Evolutionary conservation across 805 yeast species (phyloP), one percentile per base, ranked within the genome.

Genomic region (Candida nitratophila): DNA sequence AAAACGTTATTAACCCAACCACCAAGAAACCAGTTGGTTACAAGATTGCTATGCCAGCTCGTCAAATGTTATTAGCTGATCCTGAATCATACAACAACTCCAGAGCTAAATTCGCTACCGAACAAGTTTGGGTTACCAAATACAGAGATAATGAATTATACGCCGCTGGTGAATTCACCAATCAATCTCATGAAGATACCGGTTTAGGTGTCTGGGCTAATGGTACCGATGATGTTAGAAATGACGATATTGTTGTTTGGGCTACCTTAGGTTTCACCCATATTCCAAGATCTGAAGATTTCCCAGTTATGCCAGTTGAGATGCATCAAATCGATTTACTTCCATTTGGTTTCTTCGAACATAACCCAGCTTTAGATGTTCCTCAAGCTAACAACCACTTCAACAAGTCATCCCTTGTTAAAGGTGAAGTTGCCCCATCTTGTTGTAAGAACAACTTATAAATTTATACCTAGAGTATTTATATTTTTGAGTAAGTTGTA

Each of bases 241-340:
- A 84, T 63, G 81, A 81, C 17, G 90, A 85, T 54, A 61, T 79
- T 46, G 88, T 85, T 47, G 82, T 85, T 37, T 85, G 91, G 90
- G 84, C 86, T 50, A 84, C 93, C 39, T 61, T 85, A 60, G 89
- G 87, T 24, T 75, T 85, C 68, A 85, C 91, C 3, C 95, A 85
- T 60, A 76, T 84, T 55, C 93, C 93, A 55, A 75, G 86, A 57
- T 79, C 82, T 32, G 95, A 85, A 67, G 91, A 85, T 63, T 85
- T 86, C 83, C 95, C 95, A 40, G 90, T 85, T 42, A 85, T 85
- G 95, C 90, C 93, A 30, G 86, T 82, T 45, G 95, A 85, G 66
- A 80, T 79, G 50, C 80, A 83, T 68, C 77, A 73, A 55, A 79
- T 84, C 53, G 71, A 76, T 46, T 71, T 85, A 45, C 71, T 74